These are phyloP conservation scores for Pseudovirgaria hyperparasitica DNA, from an alignment of 2,329 filamentous ascomycete genomes.

Conservation along the genomic window DNA sequence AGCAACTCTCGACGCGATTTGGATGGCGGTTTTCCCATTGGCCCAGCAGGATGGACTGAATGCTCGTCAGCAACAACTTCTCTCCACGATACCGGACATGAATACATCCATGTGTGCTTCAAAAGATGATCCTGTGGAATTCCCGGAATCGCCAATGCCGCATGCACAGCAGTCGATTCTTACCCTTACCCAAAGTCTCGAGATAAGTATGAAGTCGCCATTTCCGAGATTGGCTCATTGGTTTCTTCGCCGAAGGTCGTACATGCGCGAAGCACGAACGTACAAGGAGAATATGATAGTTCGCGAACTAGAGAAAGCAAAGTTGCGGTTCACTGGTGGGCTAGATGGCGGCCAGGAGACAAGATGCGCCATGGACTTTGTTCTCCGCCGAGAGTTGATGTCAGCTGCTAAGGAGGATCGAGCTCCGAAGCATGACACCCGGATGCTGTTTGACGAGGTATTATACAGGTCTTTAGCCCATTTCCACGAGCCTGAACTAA, in stretches of 20 bases:
- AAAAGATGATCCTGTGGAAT: constrained; percentile 1
- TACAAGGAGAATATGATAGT: constrained; percentile 4
- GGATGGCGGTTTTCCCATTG: background rate
- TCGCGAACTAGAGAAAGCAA: background rate
- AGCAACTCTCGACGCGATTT: constrained; percentile 1
- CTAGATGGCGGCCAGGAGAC: too few relatives aligned
- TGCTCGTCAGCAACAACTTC: background rate
- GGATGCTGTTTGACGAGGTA: too few relatives aligned
- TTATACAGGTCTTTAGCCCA: constrained; percentile 10
- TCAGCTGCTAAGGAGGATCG: too few relatives aligned
- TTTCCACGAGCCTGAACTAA: constrained; percentile 5
- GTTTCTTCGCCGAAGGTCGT: constrained; percentile 5
- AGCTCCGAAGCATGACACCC: too few relatives aligned
- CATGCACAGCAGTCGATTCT: background rate
- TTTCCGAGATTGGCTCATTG: constrained; percentile 2
- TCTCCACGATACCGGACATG: constrained; percentile 4
- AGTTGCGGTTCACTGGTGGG: background rate
- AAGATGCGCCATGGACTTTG: too few relatives aligned
- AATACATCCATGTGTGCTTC: constrained; percentile 6
- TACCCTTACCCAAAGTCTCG: constrained; percentile 3
- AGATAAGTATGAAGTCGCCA: background rate
- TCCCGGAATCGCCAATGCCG: constrained; percentile 1
- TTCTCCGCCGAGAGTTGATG: too few relatives aligned
- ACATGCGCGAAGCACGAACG: constrained; percentile 3
- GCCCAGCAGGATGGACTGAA: background rate